These are phyloP conservation scores for Tuber aestivum DNA, from an alignment of 495 filamentous ascomycete species.

Conservation along the genomic window DNA sequence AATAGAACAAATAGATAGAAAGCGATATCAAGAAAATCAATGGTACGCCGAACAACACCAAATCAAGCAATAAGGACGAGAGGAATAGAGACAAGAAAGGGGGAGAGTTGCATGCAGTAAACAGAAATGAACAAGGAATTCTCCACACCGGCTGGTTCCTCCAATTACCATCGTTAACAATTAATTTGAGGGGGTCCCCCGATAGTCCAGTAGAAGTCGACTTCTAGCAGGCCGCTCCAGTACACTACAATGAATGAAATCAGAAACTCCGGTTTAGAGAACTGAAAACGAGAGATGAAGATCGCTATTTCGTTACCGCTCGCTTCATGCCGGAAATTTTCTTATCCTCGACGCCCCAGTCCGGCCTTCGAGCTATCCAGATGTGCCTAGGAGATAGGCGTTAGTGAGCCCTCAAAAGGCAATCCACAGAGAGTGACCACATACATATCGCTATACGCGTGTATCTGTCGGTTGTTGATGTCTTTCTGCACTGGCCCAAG, in stretches of 20 bases:
- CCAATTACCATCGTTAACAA: neutral
- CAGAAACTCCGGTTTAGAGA: neutral
- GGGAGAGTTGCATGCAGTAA: neutral
- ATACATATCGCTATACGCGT: constrained; percentile 70
- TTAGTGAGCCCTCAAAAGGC: constrained; percentile 30
- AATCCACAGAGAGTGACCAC: constrained; percentile 42
- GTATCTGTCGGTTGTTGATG: constrained; percentile 62
- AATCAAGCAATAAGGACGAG: neutral
- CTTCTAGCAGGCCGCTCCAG: neutral
- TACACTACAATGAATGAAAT: neutral
- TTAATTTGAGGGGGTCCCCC: neutral
- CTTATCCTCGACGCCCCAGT: constrained; percentile 16
- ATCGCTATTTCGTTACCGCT: constrained; percentile 23
- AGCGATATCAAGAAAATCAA: constrained; percentile 3
- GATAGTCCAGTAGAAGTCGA: neutral
- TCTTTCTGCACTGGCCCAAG: constrained; percentile 59
- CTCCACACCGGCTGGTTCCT: neutral
- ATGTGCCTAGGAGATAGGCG: constrained; percentile 47
- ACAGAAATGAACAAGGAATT: neutral
- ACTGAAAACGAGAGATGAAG: neutral
- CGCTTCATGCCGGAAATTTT: constrained; percentile 11
- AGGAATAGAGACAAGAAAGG: neutral
- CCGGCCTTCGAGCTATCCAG: constrained; percentile 46
- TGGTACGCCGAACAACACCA: constrained; percentile 1
- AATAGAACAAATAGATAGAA: neutral